Percentiles rank a stretch among this genome's conserved stretches.
Evolutionary conservation across 345 rosid genomes (phyloP).

Genomic region (Odontarrhena argentea): DNA sequence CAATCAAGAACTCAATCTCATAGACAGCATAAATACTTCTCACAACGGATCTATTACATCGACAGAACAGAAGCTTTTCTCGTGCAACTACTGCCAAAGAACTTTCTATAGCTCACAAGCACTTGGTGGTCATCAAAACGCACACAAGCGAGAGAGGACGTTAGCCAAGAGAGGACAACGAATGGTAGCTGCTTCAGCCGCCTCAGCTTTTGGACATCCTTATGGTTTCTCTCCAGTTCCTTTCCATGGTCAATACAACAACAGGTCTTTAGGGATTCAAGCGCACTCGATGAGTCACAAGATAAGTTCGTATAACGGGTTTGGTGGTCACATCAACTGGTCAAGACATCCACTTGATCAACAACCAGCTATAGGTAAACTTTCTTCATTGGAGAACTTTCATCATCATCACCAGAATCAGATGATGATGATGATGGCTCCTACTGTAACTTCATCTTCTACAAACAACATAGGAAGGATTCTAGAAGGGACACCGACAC

Average conservation of each 20-base stretch:
- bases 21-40: constrained; percentile 51
- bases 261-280: constrained; percentile 63
- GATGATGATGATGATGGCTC: constrained; percentile 33
- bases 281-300: constrained; percentile 66
- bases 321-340: constrained; percentile 48
- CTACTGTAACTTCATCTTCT: constrained; percentile 12
- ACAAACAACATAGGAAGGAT: constrained; percentile 38
- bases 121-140: constrained; percentile 92
- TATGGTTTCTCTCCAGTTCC: constrained; percentile 63
- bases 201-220: constrained; percentile 59
- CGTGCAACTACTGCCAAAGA: constrained; percentile 86
- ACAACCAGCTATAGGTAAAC: constrained; percentile 61
- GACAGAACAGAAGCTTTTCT: constrained; percentile 62
- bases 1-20: constrained; percentile 67
- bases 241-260: constrained; percentile 47
- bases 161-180: constrained; percentile 74
- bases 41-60: constrained; percentile 32
- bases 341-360: constrained; percentile 55
- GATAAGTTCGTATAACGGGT: constrained; percentile 47
- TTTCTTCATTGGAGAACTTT: constrained; percentile 44
- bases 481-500: constrained; percentile 40
- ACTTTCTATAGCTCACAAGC: constrained; percentile 91
- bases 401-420: constrained; percentile 25
- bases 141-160: constrained; percentile 83
- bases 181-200: constrained; percentile 38